Evolutionary conservation across 352 stramenopile genomes (phyloP).

Genomic region (Lagenidium giganteum): DNA sequence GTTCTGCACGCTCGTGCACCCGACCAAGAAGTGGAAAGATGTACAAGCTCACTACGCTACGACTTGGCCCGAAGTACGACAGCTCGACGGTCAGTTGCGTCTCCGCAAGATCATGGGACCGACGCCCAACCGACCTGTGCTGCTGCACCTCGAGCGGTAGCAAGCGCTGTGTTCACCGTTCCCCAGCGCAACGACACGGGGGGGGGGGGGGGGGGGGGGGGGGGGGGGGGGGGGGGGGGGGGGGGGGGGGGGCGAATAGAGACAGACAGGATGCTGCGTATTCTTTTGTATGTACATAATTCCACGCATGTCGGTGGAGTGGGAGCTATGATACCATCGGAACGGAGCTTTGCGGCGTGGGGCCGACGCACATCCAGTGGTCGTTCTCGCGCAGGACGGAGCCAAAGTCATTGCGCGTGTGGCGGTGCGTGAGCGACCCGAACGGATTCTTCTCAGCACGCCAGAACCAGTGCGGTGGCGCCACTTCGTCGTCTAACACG

Average conservation of each 20-base stretch:
- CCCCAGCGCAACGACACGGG: no score
- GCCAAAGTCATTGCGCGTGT: slow-evolving; percentile 51
- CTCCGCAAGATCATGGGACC: slow-evolving; percentile 52
- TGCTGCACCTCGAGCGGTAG: no score
- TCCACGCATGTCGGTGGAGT: no score
- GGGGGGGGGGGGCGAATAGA: no score
- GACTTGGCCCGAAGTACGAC: slow-evolving; percentile 32
- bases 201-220: no score
- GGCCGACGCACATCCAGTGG: slow-evolving; percentile 78
- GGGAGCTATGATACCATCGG: no score
- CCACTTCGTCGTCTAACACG: slow-evolving; percentile 53
- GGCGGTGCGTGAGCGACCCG: slow-evolving; percentile 32
- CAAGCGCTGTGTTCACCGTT: no score
- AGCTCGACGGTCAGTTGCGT: slow-evolving; percentile 48
- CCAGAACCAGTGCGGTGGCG: slow-evolving; percentile 59
- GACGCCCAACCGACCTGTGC: slow-evolving; percentile 27
- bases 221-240: no score
- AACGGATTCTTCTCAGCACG: slow-evolving; percentile 62
- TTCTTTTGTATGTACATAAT: no score
- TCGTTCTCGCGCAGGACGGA: slow-evolving; percentile 69
- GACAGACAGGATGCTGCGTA: no score
- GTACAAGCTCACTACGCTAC: slow-evolving; percentile 33
- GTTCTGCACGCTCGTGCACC: slow-evolving; percentile 67
- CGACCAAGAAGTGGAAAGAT: slow-evolving; percentile 36
- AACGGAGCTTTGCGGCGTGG: no score